Evolutionary conservation across 192 early-diverging fungal species (phyloP).

Genomic region (Coemansia sp.): DNA sequence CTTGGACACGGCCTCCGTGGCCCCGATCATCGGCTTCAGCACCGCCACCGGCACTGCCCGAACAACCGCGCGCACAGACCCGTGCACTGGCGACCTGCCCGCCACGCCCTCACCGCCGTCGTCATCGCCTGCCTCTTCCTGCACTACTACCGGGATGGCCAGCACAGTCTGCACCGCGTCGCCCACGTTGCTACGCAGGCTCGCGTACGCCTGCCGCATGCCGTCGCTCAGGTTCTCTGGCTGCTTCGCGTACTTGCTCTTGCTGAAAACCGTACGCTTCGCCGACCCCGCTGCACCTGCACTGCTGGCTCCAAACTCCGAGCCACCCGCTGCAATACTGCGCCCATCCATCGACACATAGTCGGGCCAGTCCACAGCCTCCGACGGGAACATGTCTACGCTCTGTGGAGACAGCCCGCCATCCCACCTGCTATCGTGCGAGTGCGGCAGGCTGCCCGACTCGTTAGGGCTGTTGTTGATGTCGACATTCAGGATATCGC

Average conservation of each 20-base stretch:
- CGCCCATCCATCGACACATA: conserved; percentile 35
- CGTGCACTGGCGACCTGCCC: conserved; percentile 52
- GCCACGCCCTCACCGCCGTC: conserved; percentile 14
- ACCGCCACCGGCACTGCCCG: conserved; percentile 78
- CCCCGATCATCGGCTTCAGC: conserved; percentile 92
- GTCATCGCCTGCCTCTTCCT: conserved; percentile 48
- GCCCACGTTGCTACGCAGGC: conserved; percentile 71
- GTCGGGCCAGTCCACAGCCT: conserved; percentile 42
- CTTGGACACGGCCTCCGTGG: conserved; percentile 88
- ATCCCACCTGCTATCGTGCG: conserved; percentile 20
- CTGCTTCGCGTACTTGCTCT: conserved; percentile 82
- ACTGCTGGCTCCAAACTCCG: conserved; percentile 5
- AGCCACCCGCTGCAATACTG: conserved; percentile 3
- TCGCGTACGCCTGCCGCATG: conserved; percentile 73
- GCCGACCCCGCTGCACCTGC: background rate
- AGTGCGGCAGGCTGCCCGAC: conserved; percentile 23
- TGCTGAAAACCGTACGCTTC: conserved; percentile 31
- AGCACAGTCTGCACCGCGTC: conserved; percentile 83
- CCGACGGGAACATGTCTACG: background rate
- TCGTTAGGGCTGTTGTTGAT: conserved; percentile 22
- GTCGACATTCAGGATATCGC: conserved; percentile 63
- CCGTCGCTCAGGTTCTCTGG: conserved; percentile 82
- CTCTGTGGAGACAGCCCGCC: conserved; percentile 3
- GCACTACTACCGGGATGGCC: conserved; percentile 80
- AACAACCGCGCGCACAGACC: conserved; percentile 46